Percentiles rank a stretch among this genome's conserved stretches.
phyloP scores from a whole-genome alignment of 176 grass and related monocot genomes.

The Rhynchospora tenuis region DNA sequence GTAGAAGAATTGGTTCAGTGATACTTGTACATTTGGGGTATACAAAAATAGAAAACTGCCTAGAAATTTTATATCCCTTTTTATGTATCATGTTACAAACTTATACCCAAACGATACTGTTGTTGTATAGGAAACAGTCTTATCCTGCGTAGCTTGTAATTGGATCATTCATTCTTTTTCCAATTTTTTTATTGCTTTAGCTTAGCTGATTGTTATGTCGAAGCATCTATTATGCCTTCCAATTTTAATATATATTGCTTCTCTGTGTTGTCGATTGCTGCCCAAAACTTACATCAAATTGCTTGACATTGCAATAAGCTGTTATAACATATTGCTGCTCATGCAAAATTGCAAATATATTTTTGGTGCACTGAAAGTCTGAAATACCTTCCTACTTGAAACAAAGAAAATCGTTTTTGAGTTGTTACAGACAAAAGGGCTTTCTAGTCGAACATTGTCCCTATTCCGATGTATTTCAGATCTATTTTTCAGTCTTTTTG shows the following conservation, averaged over 20 bases:
- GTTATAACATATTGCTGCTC: not conserved
- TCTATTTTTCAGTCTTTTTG: no score
- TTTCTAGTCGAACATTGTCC: not conserved
- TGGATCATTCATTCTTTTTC: not conserved
- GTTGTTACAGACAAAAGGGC: not conserved
- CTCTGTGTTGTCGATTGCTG: not conserved
- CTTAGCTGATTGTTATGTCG: not conserved
- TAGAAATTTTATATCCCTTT: not conserved
- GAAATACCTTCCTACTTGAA: no score
- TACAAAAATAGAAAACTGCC: not conserved
- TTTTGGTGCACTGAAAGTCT: no score
- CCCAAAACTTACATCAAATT: not conserved
- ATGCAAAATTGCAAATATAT: no score
- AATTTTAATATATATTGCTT: not conserved
- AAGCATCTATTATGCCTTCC: not conserved
- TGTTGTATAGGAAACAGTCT: not conserved
- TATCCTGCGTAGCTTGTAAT: not conserved
- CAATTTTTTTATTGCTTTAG: not conserved
- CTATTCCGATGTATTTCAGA: not conserved
- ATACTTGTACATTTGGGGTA: constrained; percentile 16
- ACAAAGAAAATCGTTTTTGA: no score
- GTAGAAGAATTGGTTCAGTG: not conserved
- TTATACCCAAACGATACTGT: not conserved
- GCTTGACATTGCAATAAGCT: not conserved
- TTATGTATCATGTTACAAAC: not conserved